Percentiles rank a stretch among this genome's conserved stretches.
These are phyloP conservation scores for Tylopilus plumbeoviolaceoides DNA, from an alignment of 768 basidiomycete species.

Conservation along the genomic window DNA sequence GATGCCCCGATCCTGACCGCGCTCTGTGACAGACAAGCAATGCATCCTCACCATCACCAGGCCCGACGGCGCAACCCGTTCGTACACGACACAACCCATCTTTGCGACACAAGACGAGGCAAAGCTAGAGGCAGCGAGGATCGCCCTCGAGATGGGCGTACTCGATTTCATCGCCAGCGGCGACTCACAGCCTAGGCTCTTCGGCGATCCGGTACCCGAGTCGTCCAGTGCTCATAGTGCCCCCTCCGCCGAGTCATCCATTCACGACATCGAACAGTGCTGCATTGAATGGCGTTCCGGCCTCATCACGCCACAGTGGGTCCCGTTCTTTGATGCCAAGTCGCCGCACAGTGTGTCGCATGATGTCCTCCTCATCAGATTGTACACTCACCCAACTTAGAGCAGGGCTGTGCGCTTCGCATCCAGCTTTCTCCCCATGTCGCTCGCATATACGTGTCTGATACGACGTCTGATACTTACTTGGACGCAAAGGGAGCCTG, in stretches of 20 bases:
- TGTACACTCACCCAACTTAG: conserved; percentile 23
- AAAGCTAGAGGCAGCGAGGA: conserved; percentile 45
- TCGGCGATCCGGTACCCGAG: conserved; percentile 31
- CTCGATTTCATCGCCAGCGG: conserved; percentile 53
- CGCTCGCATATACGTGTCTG: conserved; percentile 49
- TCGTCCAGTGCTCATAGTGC: neutral
- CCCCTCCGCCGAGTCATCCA: conserved; percentile 6
- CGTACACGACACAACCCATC: conserved; percentile 48
- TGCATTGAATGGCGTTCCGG: conserved; percentile 54
- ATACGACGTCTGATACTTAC: conserved; percentile 38
- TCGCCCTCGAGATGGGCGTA: conserved; percentile 58
- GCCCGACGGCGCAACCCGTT: conserved; percentile 46
- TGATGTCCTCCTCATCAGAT: neutral
- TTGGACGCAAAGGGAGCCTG: conserved; percentile 49
- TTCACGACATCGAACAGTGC: conserved; percentile 48
- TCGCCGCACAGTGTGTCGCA: conserved; percentile 38
- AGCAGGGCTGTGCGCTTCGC: conserved; percentile 53
- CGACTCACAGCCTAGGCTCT: conserved; percentile 27
- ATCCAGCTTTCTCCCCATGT: conserved; percentile 50
- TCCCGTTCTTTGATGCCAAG: conserved; percentile 45
- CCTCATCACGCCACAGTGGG: conserved; percentile 51
- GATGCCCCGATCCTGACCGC: neutral
- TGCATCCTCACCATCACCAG: conserved; percentile 61
- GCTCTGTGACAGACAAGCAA: conserved; percentile 45
- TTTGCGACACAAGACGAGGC: conserved; percentile 51